phyloP scores from a whole-genome alignment of 2,329 filamentous ascomycete genomes.

The Hypoxylon sp. region DNA sequence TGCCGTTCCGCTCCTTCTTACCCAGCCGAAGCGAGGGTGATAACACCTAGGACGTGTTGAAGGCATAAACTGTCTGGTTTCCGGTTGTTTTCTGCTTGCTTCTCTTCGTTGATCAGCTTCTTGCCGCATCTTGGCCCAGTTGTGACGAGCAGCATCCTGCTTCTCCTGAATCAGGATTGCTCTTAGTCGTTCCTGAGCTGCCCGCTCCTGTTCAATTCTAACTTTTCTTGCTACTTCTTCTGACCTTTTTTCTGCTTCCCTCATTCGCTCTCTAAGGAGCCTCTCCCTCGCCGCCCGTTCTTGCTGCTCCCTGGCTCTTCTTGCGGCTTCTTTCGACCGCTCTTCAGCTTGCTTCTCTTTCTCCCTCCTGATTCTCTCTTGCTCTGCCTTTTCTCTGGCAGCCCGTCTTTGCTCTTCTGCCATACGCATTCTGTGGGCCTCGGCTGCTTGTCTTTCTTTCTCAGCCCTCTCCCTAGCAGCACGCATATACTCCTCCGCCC shows the following conservation, averaged over 20 bases:
- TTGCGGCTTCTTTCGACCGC: conserved; percentile 24
- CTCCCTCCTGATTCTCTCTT: conserved; percentile 21
- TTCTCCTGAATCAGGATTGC: conserved; percentile 27
- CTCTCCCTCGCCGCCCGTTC: conserved; percentile 25
- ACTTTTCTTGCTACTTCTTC: conserved; percentile 24
- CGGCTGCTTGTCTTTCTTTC: conserved; percentile 4
- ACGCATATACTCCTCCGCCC: conserved; percentile 16
- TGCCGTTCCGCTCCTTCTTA: conserved; percentile 3
- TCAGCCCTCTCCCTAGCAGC: conserved; percentile 14
- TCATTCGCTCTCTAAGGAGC: conserved; percentile 14
- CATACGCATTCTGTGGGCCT: conserved; percentile 6
- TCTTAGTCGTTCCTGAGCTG: conserved; percentile 25
- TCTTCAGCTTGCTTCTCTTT: conserved; percentile 24
- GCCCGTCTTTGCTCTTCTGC: conserved; percentile 20
- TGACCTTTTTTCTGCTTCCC: conserved; percentile 32
- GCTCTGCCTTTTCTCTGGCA: conserved; percentile 20
- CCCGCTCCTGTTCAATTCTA: conserved; percentile 27
- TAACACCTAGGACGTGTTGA: not conserved
- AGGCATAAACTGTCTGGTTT: not conserved
- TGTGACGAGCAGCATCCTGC: conserved; percentile 19
- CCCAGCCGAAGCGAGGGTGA: conserved; percentile 17
- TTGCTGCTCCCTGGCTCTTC: conserved; percentile 24
- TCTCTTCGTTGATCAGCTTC: conserved; percentile 21
- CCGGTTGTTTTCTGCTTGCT: not conserved
- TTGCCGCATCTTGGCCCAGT: conserved; percentile 30